Conservation (phyloP, 1,284 basidiomycete species). For the Pholiota adiposa region DNA sequence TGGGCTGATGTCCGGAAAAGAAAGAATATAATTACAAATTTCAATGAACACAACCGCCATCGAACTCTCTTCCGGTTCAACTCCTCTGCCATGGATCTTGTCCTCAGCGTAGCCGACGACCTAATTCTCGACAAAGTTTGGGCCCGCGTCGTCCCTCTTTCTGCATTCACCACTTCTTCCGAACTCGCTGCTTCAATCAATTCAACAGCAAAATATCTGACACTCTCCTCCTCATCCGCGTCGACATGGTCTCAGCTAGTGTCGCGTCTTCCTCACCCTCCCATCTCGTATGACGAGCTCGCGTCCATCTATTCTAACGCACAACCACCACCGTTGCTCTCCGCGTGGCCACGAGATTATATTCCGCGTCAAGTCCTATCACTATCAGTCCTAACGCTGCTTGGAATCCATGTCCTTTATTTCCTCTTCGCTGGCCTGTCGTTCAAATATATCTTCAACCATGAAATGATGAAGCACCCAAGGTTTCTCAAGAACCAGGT, state of each 20-base stretch:
- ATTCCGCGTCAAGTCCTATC: slow-evolving; percentile 82
- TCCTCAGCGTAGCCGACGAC: slow-evolving; percentile 76
- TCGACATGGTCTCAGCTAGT: slow-evolving; percentile 58
- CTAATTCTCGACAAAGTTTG: slow-evolving; percentile 81
- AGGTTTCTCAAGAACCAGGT: slow-evolving; percentile 91
- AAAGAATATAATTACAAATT: slow-evolving; percentile 25
- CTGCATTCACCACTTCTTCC: slow-evolving; percentile 55
- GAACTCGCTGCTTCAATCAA: slow-evolving; percentile 32
- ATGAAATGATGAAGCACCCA: slow-evolving; percentile 95
- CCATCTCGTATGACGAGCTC: slow-evolving; percentile 40
- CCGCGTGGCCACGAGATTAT: slow-evolving; percentile 83
- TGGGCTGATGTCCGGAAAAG: slow-evolving; percentile 34
- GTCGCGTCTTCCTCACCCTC: slow-evolving; percentile 62
- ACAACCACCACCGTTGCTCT: slow-evolving; percentile 40
- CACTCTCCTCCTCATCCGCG: slow-evolving; percentile 38
- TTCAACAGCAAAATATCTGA: slow-evolving; percentile 37
- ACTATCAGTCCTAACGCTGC: slow-evolving; percentile 73
- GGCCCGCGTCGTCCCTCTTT: slow-evolving; percentile 73
- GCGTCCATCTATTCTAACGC: slow-evolving; percentile 35
- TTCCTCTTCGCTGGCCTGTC: slow-evolving; percentile 86
- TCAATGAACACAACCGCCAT: slow-evolving; percentile 3
- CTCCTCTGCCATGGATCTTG: slow-evolving; percentile 73
- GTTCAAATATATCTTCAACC: slow-evolving; percentile 92
- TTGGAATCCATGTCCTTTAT: slow-evolving; percentile 85
- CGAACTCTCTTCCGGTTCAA: not conserved